A percentile compares a stretch with the other conserved stretches of the same genome.
Conservation (phyloP, 345 rosid species). For the Punica granatum region DNA sequence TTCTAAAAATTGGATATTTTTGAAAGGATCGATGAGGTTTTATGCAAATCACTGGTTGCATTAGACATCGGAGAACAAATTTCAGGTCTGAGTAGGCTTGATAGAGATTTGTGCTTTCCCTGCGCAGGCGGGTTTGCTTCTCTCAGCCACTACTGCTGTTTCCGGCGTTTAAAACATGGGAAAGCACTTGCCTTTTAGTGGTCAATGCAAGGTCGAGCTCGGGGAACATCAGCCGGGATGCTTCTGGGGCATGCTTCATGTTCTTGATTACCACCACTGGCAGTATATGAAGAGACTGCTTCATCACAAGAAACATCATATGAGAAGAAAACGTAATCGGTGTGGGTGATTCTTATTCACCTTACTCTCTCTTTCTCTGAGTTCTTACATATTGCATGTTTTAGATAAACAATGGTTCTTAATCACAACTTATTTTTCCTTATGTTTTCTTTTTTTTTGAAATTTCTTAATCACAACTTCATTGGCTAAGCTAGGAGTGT, state of each 20-base stretch:
- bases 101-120: background rate
- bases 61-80: background rate
- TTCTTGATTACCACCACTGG: slow-evolving; percentile 53
- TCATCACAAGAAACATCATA: background rate
- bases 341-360: background rate
- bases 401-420: no score
- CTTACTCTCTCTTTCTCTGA: no score
- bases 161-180: slow-evolving; percentile 26
- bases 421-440: no score
- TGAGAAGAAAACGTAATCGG: background rate
- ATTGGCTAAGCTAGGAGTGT: background rate
- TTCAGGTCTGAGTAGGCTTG: background rate
- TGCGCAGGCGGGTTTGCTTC: background rate
- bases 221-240: slow-evolving; percentile 44
- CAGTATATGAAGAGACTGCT: slow-evolving; percentile 14
- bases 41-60: background rate
- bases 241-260: slow-evolving; percentile 48
- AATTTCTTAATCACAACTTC: no score
- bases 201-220: slow-evolving; percentile 22
- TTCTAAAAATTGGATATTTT: background rate
- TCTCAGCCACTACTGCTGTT: background rate
- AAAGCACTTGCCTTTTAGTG: slow-evolving; percentile 23
- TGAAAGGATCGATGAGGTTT: background rate
- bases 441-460: no score
- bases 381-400: no score